Evolutionary conservation across 2,329 filamentous ascomycete species (phyloP), one percentile per base, ranked within the genome.

Genomic region (Aspergillus sclerotialis): DNA sequence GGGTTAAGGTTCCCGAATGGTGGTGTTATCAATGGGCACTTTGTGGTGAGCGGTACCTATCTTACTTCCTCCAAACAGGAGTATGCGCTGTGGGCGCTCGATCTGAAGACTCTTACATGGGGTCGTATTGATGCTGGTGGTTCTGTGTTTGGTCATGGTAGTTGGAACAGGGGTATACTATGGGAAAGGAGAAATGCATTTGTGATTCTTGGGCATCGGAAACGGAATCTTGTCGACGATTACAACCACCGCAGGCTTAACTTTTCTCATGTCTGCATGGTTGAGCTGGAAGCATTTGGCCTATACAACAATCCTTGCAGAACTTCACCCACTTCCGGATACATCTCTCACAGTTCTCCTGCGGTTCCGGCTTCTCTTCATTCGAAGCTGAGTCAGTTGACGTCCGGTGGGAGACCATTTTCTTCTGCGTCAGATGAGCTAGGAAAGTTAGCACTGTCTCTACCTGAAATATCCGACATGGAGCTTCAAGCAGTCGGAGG

Each of bases 211-310:
- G 92, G 92, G 30, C 93, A 95, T 59, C 78, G 92, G 24, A 94
- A 94, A 61, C 74, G 92, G 42, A 95, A 85, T 48, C 72, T 98
- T 19, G 90, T 96, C 1, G 90, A 98, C 49, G 92, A 98, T 60
- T 98, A 98, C 63, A 96, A 96, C 56, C 92, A 96, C 54, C 83
- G 92, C 8, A 82, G 92, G 16, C 93, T 98, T 63, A 98, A 98
- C 61, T 98, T 96, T 58, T 85, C 84, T 7, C 93, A 98, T 54
- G 80, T 96, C 17, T 96, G 92, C 60, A 84, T 96, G 73, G 90
- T 98, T 7, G 92, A 98, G 61, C 71, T 98, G 8, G 92, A 98
- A 57, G 89, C 92, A 0, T 98, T 96, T 66, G 92, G 92, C 1
- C 80, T 98, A 28, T 96, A 95, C 58, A 90, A 96, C 56, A 98